A percentile compares a stretch with the other conserved stretches of the same genome.
Conservation (phyloP, 345 rosid genomes). For the Rhodamnia argentea region DNA sequence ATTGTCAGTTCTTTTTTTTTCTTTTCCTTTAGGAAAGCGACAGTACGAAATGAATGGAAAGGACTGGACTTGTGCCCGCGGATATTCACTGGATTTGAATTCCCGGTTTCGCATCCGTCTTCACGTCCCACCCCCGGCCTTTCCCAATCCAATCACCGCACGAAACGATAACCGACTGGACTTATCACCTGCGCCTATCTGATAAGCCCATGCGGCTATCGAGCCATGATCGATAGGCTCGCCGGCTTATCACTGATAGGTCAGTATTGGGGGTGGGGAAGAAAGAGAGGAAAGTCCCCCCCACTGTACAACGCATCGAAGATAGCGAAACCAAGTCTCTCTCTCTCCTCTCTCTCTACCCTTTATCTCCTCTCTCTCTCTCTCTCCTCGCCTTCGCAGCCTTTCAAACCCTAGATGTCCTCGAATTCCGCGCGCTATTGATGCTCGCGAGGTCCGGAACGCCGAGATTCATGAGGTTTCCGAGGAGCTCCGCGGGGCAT, state of each 20-base stretch:
- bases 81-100: slow-evolving; percentile 67
- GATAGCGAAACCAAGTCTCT: slow-evolving; percentile 63
- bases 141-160: neutral
- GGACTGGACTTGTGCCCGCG: slow-evolving; percentile 49
- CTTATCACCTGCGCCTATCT: neutral
- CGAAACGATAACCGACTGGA: neutral
- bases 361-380: slow-evolving; percentile 22
- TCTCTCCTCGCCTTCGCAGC: slow-evolving; percentile 25
- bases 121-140: neutral
- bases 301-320: slow-evolving; percentile 76
- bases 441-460: neutral
- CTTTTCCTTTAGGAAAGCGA: slow-evolving; percentile 13
- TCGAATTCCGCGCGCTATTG: slow-evolving; percentile 16
- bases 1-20: neutral
- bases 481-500: neutral
- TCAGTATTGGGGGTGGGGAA: slow-evolving; percentile 5
- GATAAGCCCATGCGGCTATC: accelerated
- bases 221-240: neutral
- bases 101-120: slow-evolving; percentile 54
- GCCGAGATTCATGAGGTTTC: neutral
- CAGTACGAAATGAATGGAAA: slow-evolving; percentile 10
- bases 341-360: slow-evolving; percentile 16
- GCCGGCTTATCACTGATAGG: slow-evolving; percentile 23
- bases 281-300: neutral
- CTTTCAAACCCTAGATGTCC: slow-evolving; percentile 74